phyloP scores from a whole-genome alignment of 495 filamentous ascomycete species.

The Podospora sp. region DNA sequence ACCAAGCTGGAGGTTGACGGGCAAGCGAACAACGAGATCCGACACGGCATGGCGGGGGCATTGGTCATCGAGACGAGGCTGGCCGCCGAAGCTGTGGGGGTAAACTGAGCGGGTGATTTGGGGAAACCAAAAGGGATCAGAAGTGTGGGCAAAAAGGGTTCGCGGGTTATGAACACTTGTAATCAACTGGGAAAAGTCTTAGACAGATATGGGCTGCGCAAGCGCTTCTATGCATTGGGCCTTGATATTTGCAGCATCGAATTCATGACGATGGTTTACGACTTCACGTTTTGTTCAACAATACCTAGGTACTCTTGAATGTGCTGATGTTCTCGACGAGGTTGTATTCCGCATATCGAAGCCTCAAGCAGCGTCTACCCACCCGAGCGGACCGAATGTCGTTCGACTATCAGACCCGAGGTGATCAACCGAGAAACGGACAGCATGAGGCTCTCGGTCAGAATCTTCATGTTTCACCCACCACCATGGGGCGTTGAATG shows the following conservation, averaged over 20 bases:
- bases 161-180: not conserved
- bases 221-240: not conserved
- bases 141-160: not conserved
- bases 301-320: not conserved
- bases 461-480: not conserved
- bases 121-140: not conserved
- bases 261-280: not conserved
- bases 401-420: too few species aligned
- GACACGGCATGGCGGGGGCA: conserved; percentile 15
- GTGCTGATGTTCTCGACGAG: too few species aligned
- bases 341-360: too few species aligned
- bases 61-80: conserved; percentile 22
- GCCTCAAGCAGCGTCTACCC: too few species aligned
- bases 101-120: not conserved
- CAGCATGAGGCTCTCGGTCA: too few species aligned
- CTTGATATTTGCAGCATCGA: not conserved
- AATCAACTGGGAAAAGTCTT: not conserved
- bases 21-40: conserved; percentile 10
- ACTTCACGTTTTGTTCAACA: not conserved
- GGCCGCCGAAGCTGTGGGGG: conserved; percentile 9
- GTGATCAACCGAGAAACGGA: not conserved
- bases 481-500: not conserved
- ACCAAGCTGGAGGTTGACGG: conserved; percentile 17
- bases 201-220: not conserved
- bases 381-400: too few species aligned